Conservation (phyloP, 164 flowering plant genomes). For the Vitis vinifera region DNA sequence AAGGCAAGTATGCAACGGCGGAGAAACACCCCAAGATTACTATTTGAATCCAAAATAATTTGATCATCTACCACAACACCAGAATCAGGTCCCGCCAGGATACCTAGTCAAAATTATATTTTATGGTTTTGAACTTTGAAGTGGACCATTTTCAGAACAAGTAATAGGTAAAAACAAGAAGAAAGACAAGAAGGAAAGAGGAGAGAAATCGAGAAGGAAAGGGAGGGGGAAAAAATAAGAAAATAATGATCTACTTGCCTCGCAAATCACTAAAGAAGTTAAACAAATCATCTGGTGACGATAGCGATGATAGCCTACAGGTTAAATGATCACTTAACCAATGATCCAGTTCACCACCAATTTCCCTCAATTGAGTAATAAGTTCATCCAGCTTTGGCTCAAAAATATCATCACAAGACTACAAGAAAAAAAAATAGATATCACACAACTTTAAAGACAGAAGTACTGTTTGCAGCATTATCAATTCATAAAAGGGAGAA, state of each 20-base stretch:
- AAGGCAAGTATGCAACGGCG: conserved; percentile 87
- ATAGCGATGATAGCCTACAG: conserved; percentile 48
- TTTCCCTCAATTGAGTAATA: conserved; percentile 52
- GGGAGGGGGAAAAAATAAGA: background rate
- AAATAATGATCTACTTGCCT: conserved; percentile 39
- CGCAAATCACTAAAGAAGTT: conserved; percentile 64
- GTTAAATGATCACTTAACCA: conserved; percentile 65
- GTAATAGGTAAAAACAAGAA: background rate
- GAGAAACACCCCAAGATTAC: conserved; percentile 75
- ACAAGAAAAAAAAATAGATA: conserved; percentile 8
- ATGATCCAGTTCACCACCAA: conserved; percentile 43
- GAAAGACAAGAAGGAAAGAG: background rate
- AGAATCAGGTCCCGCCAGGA: conserved; percentile 61
- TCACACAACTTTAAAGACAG: background rate
- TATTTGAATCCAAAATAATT: conserved; percentile 69
- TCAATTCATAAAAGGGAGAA: background rate
- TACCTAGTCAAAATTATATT: conserved; percentile 36
- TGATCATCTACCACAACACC: conserved; percentile 71
- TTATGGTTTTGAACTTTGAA: background rate
- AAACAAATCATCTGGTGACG: conserved; percentile 87
- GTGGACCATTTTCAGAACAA: background rate
- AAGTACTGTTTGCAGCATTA: background rate
- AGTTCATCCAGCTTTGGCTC: conserved; percentile 86
- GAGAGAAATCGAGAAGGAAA: background rate
- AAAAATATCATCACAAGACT: conserved; percentile 74